Evolutionary conservation across 2,329 filamentous ascomycete genomes (phyloP), one percentile per base, ranked within the genome.

Genomic region (Aaosphaeria arxii): DNA sequence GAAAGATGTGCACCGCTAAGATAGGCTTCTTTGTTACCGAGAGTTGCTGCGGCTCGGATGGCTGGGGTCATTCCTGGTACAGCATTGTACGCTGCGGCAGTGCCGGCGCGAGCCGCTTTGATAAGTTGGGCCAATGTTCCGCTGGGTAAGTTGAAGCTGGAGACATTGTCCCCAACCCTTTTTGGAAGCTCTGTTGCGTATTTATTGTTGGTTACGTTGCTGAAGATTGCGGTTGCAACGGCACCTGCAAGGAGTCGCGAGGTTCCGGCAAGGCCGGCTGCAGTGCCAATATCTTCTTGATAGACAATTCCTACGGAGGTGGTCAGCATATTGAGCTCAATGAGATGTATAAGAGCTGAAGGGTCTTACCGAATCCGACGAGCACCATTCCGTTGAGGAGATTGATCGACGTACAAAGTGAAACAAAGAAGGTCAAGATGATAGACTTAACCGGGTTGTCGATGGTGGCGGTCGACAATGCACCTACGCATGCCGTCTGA

Each of bases 11-110:
- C 58, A 0, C 56, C 64, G 6, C 55, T 45, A 0, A 66, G 47
- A 46, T 66, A 64, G 4, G 64, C 61, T 45, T 66, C 46, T 44
- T 62, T 64, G 30, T 66, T 63, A 2, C 52, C 60, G 6, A 63
- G 40, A 5, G 42, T 51, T 6, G 61, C 60, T 6, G 62, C 63
- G 4, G 60, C 60, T 30, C 54, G 51, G 4, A 65, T 60, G 11
- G 48, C 55, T 11, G 61, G 63, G 1, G 56, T 65, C 33, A 67
- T 60, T 2, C 57, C 63, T 3, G 62, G 59, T n/a, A 67, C 54
- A 11, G 54, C 51, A 13, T 52, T 52, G 44, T 65, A 67, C 7
- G 54, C 61, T 11, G 57, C 57, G 2, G 60, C 60, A 11, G 57
- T 66, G 32, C 58, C 57, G 13, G 54, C 48, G 32, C 48, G 49